Conservation (phyloP, 2,329 filamentous ascomycete species). For the Pezicula carpinea region DNA sequence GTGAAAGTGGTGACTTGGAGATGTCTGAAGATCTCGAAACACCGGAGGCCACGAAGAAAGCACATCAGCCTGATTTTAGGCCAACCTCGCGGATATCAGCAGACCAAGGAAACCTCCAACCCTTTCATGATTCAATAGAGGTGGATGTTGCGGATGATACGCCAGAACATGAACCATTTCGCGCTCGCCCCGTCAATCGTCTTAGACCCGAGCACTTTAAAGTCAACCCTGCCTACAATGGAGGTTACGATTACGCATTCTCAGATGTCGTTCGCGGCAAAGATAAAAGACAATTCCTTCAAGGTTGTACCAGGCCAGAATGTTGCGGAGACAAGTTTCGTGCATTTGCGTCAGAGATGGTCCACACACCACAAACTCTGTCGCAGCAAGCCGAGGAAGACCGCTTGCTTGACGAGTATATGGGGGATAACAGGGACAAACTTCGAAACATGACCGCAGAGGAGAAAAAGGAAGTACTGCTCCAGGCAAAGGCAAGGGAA, state of each 20-base stretch:
- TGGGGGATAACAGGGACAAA: slow-evolving; percentile 52
- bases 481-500: slow-evolving; percentile 70
- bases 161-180: slow-evolving; percentile 31
- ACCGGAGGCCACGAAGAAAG: not conserved
- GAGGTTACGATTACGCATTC: slow-evolving; percentile 56
- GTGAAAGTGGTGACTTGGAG: not conserved
- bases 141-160: not conserved
- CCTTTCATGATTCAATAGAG: not conserved
- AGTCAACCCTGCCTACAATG: slow-evolving; percentile 56
- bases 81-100: too few species aligned
- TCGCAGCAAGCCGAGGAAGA: slow-evolving; percentile 37
- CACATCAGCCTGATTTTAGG: not conserved
- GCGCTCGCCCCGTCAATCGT: slow-evolving; percentile 33
- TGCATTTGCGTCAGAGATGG: slow-evolving; percentile 20
- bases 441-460: slow-evolving; percentile 52
- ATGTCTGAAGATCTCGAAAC: not conserved
- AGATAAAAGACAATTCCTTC: slow-evolving; percentile 53
- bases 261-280: slow-evolving; percentile 54
- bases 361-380: slow-evolving; percentile 11
- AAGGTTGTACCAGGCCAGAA: slow-evolving; percentile 53
- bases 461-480: slow-evolving; percentile 62
- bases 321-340: slow-evolving; percentile 43
- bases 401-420: slow-evolving; percentile 48
- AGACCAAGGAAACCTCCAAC: not conserved
- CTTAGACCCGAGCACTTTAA: slow-evolving; percentile 54